A percentile compares a stretch with the other conserved stretches of the same genome.
Evolutionary conservation across 2,329 filamentous ascomycete species (phyloP).

Genomic region (Cordyceps tenuipes): DNA sequence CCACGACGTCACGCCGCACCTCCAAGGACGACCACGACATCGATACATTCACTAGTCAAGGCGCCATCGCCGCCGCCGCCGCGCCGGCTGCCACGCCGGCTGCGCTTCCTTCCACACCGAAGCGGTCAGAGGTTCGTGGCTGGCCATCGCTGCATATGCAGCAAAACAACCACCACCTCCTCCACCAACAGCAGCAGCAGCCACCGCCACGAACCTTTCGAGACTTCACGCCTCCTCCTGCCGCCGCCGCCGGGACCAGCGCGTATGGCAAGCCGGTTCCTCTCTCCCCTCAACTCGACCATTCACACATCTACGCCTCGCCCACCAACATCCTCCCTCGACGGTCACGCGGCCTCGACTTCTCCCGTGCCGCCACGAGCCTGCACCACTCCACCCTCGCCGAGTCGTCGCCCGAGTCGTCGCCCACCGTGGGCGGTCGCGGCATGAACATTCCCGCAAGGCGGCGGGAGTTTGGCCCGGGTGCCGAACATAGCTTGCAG

Average conservation of each 20-base stretch:
- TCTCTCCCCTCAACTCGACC: slow-evolving; percentile 78
- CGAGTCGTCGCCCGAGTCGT: slow-evolving; percentile 83
- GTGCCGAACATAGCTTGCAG: slow-evolving; percentile 46
- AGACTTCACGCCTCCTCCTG: slow-evolving; percentile 28
- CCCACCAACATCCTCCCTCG: slow-evolving; percentile 82
- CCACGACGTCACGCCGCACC: slow-evolving; percentile 43
- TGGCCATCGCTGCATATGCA: slow-evolving; percentile 38
- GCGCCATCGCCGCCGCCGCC: neutral
- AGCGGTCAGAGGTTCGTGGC: slow-evolving; percentile 56
- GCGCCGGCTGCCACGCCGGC: slow-evolving; percentile 21
- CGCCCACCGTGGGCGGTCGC: slow-evolving; percentile 62
- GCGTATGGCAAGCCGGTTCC: slow-evolving; percentile 50
- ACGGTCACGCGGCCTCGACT: slow-evolving; percentile 84
- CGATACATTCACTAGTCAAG: neutral
- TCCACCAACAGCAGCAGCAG: neutral
- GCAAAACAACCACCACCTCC: neutral
- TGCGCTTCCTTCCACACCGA: slow-evolving; percentile 58
- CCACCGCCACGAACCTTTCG: slow-evolving; percentile 15
- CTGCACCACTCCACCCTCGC: slow-evolving; percentile 92
- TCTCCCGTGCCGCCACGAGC: slow-evolving; percentile 86
- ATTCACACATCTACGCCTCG: slow-evolving; percentile 76
- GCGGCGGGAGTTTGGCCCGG: slow-evolving; percentile 37
- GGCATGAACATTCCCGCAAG: slow-evolving; percentile 55
- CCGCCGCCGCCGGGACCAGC: slow-evolving; percentile 21
- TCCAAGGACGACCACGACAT: slow-evolving; percentile 62